Base-by-base conservation (phyloP, 164 flowering plant species). In the Dillenia turbinata region DNA sequence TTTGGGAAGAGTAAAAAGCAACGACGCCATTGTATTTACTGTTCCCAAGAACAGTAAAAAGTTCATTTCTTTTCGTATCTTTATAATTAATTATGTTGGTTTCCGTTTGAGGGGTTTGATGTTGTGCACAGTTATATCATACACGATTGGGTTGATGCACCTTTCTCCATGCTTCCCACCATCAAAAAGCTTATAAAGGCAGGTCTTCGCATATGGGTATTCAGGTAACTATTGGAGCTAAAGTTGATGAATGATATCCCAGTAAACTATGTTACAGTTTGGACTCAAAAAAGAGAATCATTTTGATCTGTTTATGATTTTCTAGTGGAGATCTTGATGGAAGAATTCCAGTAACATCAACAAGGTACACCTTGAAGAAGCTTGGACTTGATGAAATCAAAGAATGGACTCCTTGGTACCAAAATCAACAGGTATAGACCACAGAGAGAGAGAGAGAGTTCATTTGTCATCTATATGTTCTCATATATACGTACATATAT, bases 301-400 rank as follows among this genome's bases (percentile, higher is more conserved):
- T 24, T 5, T 51, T 43, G 16, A 2, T 22, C 22, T 51, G 10
- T 10, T 43, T 26, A 44, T 44, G 4, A 9, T 52, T 48, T 24
- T 24, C 43, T 71, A 88, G 96, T 57, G 96, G 92, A 19, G 96
- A 89, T 43, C 76, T 79, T 0, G 96, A 89, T 64, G 91, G 88
- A 16, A 80, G 89, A 80, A 69, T 89, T 22, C 96, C 92, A 7
- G 90, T 89, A 13, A 83, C 92, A 0, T 16, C 85, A n/a, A 89
- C 96, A 0, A 79, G 92, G 62, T 79, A 53, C 50, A 56, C 81
- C 0, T 61, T 85, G 44, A 75, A 45, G 47, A 81, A 83, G 70
- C 82, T 88, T 16, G 83, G 84, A 2, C 60, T 84, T 13, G 75
- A 78, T 1, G 80, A 65, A 2, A 61, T 47, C 1, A 49, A 83